A percentile compares a stretch with the other conserved stretches of the same genome.
Conservation (phyloP, 345 rosid genomes). For the Rhizophora apiculata region DNA sequence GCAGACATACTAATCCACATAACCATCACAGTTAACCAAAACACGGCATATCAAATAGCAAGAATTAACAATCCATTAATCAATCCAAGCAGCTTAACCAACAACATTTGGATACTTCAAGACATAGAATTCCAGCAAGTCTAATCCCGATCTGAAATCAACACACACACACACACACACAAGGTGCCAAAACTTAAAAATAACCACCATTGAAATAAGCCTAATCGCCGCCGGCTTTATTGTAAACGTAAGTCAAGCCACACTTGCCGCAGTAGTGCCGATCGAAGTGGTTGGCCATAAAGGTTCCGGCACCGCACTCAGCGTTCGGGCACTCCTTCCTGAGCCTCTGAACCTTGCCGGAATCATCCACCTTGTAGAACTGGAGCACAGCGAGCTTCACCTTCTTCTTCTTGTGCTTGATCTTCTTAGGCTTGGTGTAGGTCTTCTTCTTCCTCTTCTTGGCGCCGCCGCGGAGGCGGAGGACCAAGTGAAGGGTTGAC, state of each 20-base stretch:
- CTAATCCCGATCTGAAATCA: background rate
- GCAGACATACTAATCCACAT: too few species aligned
- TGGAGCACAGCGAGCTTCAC: constrained; percentile 33
- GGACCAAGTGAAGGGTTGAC: constrained; percentile 31
- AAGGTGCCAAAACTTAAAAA: background rate
- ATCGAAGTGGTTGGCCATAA: constrained; percentile 34
- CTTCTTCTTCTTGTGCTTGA: constrained; percentile 36
- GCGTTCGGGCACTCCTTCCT: constrained; percentile 33
- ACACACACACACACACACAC: background rate
- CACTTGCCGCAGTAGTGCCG: constrained; percentile 37
- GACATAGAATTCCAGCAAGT: background rate
- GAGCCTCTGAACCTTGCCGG: constrained; percentile 28
- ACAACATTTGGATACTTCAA: background rate
- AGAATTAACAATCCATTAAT: background rate
- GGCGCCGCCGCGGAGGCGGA: constrained; percentile 32
- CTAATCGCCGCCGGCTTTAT: constrained; percentile 28
- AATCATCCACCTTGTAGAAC: constrained; percentile 31
- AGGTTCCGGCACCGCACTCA: constrained; percentile 31
- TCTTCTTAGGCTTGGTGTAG: constrained; percentile 33
- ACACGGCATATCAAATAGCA: background rate
- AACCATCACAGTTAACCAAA: too few species aligned
- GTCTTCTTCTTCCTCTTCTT: constrained; percentile 38
- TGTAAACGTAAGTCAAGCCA: constrained; percentile 30
- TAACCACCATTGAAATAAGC: background rate
- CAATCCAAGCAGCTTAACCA: constrained; percentile 1